Conservation (phyloP, 768 basidiomycete species). For the Russula vinacea region DNA sequence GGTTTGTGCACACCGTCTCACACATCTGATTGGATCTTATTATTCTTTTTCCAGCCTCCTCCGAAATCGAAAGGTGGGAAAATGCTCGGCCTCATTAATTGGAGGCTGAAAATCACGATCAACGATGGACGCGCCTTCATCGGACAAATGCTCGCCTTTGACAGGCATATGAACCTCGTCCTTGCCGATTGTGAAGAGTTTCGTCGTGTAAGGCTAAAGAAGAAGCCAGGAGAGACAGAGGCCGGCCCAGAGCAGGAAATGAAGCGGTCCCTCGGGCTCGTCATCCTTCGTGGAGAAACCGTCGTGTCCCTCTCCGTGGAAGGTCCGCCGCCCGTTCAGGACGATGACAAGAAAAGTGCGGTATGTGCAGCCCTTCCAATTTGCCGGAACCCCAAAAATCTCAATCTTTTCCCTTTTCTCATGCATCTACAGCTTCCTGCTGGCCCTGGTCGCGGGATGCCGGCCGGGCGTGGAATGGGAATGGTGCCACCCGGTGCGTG, state of each 20-base stretch:
- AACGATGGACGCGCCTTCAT: conserved; percentile 95
- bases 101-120: conserved; percentile 94
- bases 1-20: conserved; percentile 19
- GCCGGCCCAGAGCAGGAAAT: conserved; percentile 83
- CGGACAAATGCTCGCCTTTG: conserved; percentile 99
- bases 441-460: conserved; percentile 93
- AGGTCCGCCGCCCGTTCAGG: conserved; percentile 88
- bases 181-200: conserved; percentile 99
- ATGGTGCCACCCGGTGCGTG: conserved; percentile 83
- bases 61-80: conserved; percentile 98
- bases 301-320: conserved; percentile 94
- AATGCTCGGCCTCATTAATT: conserved; percentile 97
- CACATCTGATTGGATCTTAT: conserved; percentile 1
- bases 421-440: conserved; percentile 57
- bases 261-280: conserved; percentile 94
- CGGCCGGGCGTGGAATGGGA: conserved; percentile 95
- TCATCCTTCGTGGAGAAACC: conserved; percentile 93
- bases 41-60: conserved; percentile 59
- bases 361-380: conserved; percentile 43
- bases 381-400: background rate
- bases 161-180: conserved; percentile 99
- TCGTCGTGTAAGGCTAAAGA: conserved; percentile 86
- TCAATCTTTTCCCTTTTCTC: conserved; percentile 31
- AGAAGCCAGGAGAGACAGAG: conserved; percentile 75
- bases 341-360: conserved; percentile 83